Base-by-base conservation (phyloP, 352 stramenopile species). In the Phytophthora ramorum region DNA sequence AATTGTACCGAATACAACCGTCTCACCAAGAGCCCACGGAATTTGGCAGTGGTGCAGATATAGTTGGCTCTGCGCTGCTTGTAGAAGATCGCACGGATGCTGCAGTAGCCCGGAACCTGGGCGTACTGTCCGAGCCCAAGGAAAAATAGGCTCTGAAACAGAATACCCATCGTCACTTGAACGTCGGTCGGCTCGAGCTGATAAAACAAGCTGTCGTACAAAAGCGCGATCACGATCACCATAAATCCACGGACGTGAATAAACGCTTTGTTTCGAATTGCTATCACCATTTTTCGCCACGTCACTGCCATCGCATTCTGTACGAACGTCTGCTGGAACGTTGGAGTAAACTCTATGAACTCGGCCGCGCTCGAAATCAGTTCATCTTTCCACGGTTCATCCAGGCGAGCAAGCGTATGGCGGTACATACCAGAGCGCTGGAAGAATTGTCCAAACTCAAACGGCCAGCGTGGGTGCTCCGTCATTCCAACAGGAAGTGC, bases 101-200 rank as follows among this genome's bases (percentile, higher is more conserved):
- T 71, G 69, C 96, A 87, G 47, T 96, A 91, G 28, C 76, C 77
- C 13, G 87, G 79, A 20, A 98, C 66, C 40, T 93, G 81, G 7
- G 89, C 60, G 38, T 91, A 90, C 22, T 87, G 78, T 5, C 87
- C 86, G 30, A 97, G 62, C 5, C 79, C 85, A 1, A 95, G 67
- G 56, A 95, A 97, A 60, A 97, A 89, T 19, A 88, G 74, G 55
- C 71, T 83, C 49, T 91, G 86, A 58, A 97, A 97, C 5, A 97
- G 52, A 20, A 97, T 66, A 44, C 93, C 90, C 45, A 97, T 73
- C 17, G 91, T 68, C 10, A 87, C 57, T 63, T 87, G 74, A 19
- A 70, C 59, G 41, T 75, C 81, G 4, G 63, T 73, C n/a, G 70
- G 55, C 12, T 81, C 65, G 20, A 90, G 40, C 17, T 90, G 69